Base-by-base conservation (phyloP, 2,329 filamentous ascomycete species). In the Calonectria henricotiae region DNA sequence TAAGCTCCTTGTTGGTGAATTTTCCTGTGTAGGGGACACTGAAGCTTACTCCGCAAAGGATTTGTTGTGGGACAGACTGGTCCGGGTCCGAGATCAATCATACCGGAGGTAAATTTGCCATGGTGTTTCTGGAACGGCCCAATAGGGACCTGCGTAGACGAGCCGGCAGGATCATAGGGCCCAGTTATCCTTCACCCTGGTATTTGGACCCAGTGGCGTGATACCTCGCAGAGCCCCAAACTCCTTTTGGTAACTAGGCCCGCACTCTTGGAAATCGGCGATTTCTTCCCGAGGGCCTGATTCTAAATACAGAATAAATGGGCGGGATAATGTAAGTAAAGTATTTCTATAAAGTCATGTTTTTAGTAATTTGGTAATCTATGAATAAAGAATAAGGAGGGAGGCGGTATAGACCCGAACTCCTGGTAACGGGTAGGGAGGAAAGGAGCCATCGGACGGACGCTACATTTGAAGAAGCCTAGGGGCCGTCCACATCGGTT, bases 91-190 rank as follows among this genome's bases (percentile, higher is more conserved):
- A 41, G 4, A 20, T 7, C 23, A 20, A 20, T 47, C 30, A 37
- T 41, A 55, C 47, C 37, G 51, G 51, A 58, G 12, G 47, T 46
- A 65, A 51, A 65, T 65, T 65, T 44, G 30, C 51, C 51, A 58
- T 39, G 51, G 51, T 25, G 8, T 39, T 25, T 17, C 23, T 58
- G 32, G 12, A 39, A 32, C 25, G 37, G 8, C 20, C 37, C 23
- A 43, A 9, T 20, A 6, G 20, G 23, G 46, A 32, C 11, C 15
- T n/a, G 7, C 17, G 61, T 47, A 47, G 46, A 47, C 46, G 27
- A 64, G 43, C 20, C 20, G 25, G n/a, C 37, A 20, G 12, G 35
- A 30, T 15, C 23, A n/a, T 27, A 35, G 39, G 41, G 30, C 61
- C 30, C n/a, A 25, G 44, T 32, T 32, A 39, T 23, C 44, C 43